phyloP scores from a whole-genome alignment of 495 filamentous ascomycete species.

The Xylaria venustula region DNA sequence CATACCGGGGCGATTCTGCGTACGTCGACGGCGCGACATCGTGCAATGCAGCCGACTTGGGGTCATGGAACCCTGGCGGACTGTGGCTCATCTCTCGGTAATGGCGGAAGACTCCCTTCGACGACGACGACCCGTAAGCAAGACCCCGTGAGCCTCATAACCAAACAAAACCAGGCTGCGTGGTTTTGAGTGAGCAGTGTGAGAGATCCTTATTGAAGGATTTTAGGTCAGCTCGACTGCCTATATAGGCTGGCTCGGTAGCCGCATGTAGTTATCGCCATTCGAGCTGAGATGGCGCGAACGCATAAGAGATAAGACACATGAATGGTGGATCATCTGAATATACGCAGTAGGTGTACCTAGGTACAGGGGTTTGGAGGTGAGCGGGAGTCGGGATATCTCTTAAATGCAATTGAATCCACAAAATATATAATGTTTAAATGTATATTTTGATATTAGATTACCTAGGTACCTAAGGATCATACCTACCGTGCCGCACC shows the following conservation, averaged over 20 bases:
- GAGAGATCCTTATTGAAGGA: too few species aligned
- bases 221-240: not conserved
- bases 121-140: not conserved
- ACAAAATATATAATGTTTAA: too few species aligned
- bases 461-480: too few species aligned
- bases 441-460: too few species aligned
- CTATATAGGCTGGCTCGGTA: not conserved
- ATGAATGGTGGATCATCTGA: too few species aligned
- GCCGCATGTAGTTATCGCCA: too few species aligned
- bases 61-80: not conserved
- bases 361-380: too few species aligned
- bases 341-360: too few species aligned
- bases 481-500: too few species aligned
- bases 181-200: not conserved
- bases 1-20: slow-evolving; percentile 3
- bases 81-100: slow-evolving; percentile 5
- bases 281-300: slow-evolving; percentile 1
- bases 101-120: not conserved
- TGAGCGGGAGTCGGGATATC: too few species aligned
- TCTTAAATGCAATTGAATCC: too few species aligned
- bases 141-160: not conserved
- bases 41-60: not conserved
- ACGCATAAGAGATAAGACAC: not conserved
- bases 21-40: not conserved
- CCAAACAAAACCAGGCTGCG: not conserved